Conservation (phyloP, 2,329 filamentous ascomycete genomes). For the Phialocephala sp. region DNA sequence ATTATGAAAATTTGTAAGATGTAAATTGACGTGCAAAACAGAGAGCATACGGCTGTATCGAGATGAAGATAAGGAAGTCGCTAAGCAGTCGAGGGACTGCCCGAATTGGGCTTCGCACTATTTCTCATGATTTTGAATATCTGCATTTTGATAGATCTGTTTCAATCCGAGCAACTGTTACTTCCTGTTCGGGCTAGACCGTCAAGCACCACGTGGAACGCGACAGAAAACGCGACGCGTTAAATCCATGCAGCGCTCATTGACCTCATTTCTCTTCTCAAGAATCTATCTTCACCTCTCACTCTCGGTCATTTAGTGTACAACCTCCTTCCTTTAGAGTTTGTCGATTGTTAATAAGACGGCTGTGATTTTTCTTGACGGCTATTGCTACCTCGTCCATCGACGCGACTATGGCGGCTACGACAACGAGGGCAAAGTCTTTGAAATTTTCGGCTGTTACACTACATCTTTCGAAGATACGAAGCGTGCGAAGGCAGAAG, state of each 20-base stretch:
- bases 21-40: background rate
- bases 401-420: background rate
- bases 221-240: background rate
- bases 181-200: background rate
- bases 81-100: background rate
- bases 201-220: background rate
- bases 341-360: background rate
- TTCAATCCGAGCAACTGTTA: background rate
- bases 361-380: background rate
- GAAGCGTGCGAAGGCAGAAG: constrained; percentile 6
- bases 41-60: background rate
- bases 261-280: background rate
- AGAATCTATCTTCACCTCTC: background rate
- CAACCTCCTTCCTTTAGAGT: no score
- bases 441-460: constrained; percentile 2
- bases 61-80: background rate
- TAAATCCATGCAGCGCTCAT: background rate
- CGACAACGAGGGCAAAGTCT: background rate
- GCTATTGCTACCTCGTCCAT: constrained; percentile 10
- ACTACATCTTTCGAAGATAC: background rate
- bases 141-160: background rate
- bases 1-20: background rate
- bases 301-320: no score
- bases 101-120: background rate
- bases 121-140: background rate